Evolutionary conservation across 1,139 yeast species (phyloP).

Genomic region (Sugiyamaella castrensis): DNA sequence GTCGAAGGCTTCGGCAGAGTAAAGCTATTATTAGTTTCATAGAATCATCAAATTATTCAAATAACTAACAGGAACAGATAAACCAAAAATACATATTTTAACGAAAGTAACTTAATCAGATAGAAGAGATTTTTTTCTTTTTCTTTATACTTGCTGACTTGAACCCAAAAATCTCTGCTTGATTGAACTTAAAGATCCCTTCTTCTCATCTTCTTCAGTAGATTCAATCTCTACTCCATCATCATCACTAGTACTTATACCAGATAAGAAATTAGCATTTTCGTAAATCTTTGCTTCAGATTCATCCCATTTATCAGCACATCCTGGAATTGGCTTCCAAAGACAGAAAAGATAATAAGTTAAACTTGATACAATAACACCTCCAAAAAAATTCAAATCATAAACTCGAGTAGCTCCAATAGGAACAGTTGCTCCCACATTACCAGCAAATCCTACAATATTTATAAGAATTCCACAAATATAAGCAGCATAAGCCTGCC

Average conservation of each 20-base stretch:
- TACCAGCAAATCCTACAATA: slow-evolving; percentile 86
- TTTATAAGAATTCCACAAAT: slow-evolving; percentile 59
- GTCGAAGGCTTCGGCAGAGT: neutral
- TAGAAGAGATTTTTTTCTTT: no score
- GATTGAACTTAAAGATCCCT: neutral
- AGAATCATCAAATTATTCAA: neutral
- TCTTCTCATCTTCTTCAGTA: neutral
- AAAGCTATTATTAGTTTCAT: neutral
- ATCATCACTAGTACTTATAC: neutral
- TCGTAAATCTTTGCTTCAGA: slow-evolving; percentile 52
- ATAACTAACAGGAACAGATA: neutral
- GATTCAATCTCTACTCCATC: neutral
- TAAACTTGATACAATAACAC: slow-evolving; percentile 57
- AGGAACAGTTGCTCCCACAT: slow-evolving; percentile 67
- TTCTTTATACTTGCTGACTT: neutral
- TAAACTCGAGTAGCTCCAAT: slow-evolving; percentile 73
- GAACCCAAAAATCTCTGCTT: slow-evolving; percentile 5
- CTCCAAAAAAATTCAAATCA: slow-evolving; percentile 70
- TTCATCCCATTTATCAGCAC: slow-evolving; percentile 60
- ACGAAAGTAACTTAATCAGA: neutral
- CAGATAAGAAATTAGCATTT: slow-evolving; percentile 9
- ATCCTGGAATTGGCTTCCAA: slow-evolving; percentile 60
- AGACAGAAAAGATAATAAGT: slow-evolving; percentile 51
- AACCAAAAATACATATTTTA: neutral
- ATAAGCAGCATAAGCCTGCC: slow-evolving; percentile 53